phyloP scores from a whole-genome alignment of 1,284 basidiomycete genomes.

The Ustilago crameri region DNA sequence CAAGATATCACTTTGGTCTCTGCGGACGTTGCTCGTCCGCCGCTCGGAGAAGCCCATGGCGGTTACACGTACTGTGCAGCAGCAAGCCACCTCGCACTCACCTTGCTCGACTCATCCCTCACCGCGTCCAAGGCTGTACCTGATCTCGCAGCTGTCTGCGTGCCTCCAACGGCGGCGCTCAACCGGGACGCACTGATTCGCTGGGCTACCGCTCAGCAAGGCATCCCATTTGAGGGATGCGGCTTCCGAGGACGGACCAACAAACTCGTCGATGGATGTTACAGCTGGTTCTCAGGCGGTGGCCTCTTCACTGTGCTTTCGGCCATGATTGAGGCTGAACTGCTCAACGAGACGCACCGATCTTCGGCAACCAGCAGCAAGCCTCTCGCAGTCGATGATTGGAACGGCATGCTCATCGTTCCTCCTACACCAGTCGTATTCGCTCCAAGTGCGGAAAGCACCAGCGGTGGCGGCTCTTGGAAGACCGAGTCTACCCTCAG shows the following conservation, averaged over 20 bases:
- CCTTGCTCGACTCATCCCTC: slow-evolving; percentile 68
- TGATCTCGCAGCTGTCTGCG: background rate
- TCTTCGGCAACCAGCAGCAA: slow-evolving; percentile 11
- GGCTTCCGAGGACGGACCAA: slow-evolving; percentile 95
- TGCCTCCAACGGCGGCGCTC: slow-evolving; percentile 70
- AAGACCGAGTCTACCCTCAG: slow-evolving; percentile 33
- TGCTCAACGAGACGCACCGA: slow-evolving; percentile 27
- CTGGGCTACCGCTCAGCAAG: slow-evolving; percentile 91
- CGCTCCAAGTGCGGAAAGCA: slow-evolving; percentile 5
- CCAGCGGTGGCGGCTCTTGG: slow-evolving; percentile 28
- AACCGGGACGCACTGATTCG: slow-evolving; percentile 77
- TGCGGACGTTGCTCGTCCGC: slow-evolving; percentile 70
- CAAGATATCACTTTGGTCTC: slow-evolving; percentile 12
- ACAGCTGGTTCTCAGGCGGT: slow-evolving; percentile 94
- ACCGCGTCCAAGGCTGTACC: background rate
- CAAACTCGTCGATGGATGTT: slow-evolving; percentile 98
- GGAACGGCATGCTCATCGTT: slow-evolving; percentile 36
- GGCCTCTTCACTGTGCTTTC: slow-evolving; percentile 86
- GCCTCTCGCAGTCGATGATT: slow-evolving; percentile 46
- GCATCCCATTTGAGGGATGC: slow-evolving; percentile 82
- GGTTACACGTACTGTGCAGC: slow-evolving; percentile 95
- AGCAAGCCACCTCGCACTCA: slow-evolving; percentile 83
- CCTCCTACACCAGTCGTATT: slow-evolving; percentile 14
- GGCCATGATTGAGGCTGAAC: slow-evolving; percentile 72
- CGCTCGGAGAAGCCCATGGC: slow-evolving; percentile 93